Conservation (phyloP, 1,284 basidiomycete species). For the Heterobasidion annosum region DNA sequence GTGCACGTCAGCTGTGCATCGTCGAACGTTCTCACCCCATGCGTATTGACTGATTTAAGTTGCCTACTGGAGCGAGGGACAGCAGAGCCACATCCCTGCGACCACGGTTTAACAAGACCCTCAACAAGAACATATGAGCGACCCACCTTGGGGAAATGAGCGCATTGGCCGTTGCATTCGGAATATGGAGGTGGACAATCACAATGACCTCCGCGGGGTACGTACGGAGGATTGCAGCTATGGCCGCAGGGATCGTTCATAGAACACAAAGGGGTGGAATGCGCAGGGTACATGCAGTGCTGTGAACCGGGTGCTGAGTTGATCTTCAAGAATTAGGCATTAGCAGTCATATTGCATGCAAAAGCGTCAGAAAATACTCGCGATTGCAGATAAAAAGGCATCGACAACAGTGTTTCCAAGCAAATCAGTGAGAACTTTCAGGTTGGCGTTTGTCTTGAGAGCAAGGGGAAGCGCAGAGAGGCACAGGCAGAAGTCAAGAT, state of each 20-base stretch:
- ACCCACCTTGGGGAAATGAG: slow-evolving; percentile 8
- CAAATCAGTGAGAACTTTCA: slow-evolving; percentile 11
- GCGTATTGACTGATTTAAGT: background rate
- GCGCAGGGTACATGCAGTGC: slow-evolving; percentile 11
- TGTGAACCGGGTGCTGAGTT: slow-evolving; percentile 3
- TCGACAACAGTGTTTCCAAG: slow-evolving; percentile 12
- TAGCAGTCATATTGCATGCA: too few species aligned
- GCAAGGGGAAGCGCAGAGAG: slow-evolving; percentile 15
- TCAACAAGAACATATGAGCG: background rate
- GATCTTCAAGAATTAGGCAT: slow-evolving; percentile 4
- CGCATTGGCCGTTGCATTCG: slow-evolving; percentile 15
- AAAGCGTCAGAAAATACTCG: background rate
- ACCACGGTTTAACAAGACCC: background rate
- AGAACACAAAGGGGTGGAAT: slow-evolving; percentile 9
- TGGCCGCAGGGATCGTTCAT: slow-evolving; percentile 12
- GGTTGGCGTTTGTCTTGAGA: slow-evolving; percentile 11
- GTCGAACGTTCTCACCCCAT: background rate
- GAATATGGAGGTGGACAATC: slow-evolving; percentile 12
- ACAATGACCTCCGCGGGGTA: slow-evolving; percentile 9
- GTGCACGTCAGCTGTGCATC: slow-evolving; percentile 8
- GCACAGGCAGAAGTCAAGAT: slow-evolving; percentile 17
- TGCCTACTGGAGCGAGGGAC: background rate
- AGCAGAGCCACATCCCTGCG: slow-evolving; percentile 11
- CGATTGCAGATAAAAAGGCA: slow-evolving; percentile 12
- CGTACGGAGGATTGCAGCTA: slow-evolving; percentile 10